Evolutionary conservation across 2,329 filamentous ascomycete species (phyloP).

Genomic region (Pseudocercospora crystallina): DNA sequence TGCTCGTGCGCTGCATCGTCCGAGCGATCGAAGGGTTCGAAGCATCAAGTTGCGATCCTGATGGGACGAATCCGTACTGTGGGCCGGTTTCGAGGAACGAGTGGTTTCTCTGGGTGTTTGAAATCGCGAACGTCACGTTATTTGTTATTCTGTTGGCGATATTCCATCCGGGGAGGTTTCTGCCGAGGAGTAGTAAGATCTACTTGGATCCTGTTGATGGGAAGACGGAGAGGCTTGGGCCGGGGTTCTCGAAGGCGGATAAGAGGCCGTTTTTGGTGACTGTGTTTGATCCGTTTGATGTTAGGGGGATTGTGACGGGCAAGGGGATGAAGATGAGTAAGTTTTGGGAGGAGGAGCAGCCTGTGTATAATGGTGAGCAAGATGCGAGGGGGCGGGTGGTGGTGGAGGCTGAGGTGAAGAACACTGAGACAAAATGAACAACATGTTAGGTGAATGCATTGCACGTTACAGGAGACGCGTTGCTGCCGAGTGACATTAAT

Average conservation of each 20-base stretch:
- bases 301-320: slow-evolving; percentile 24
- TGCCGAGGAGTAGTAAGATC: slow-evolving; percentile 52
- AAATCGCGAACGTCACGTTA: slow-evolving; percentile 52
- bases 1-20: slow-evolving; percentile 52
- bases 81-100: slow-evolving; percentile 46
- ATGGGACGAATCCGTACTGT: slow-evolving; percentile 28
- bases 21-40: slow-evolving; percentile 53
- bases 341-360: slow-evolving; percentile 30
- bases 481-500: no score
- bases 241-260: slow-evolving; percentile 30
- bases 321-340: slow-evolving; percentile 25
- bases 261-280: slow-evolving; percentile 28
- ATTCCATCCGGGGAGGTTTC: slow-evolving; percentile 51
- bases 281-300: slow-evolving; percentile 33
- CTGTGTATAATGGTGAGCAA: slow-evolving; percentile 19
- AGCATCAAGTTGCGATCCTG: slow-evolving; percentile 19
- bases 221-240: slow-evolving; percentile 45
- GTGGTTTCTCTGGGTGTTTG: slow-evolving; percentile 57
- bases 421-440: no score
- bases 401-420: no score
- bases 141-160: slow-evolving; percentile 54
- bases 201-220: slow-evolving; percentile 53
- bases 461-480: no score
- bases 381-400: no score
- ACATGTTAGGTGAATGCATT: no score